Percentiles rank a stretch among this genome's conserved stretches.
Evolutionary conservation across 495 filamentous ascomycete genomes (phyloP).

Genomic region (Podospora fimiseda): DNA sequence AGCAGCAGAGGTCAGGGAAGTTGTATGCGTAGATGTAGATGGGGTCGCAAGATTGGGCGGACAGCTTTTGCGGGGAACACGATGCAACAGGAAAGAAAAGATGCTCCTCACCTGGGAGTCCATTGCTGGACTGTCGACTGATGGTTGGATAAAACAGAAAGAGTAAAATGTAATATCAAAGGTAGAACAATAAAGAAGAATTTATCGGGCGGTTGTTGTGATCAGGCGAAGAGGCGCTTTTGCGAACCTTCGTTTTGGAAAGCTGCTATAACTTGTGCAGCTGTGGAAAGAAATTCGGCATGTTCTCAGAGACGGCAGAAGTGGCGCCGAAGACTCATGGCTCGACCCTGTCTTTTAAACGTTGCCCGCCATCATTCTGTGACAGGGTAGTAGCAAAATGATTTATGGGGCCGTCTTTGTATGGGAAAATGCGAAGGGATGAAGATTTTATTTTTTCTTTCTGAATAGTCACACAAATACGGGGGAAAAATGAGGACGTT

Average conservation of each 20-base stretch:
- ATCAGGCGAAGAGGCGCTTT: background rate
- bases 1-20: background rate
- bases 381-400: background rate
- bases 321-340: conserved; percentile 26
- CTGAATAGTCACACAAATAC: too few species aligned
- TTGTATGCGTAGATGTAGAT: conserved; percentile 1
- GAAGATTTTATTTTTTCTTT: background rate
- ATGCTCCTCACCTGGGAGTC: conserved; percentile 26
- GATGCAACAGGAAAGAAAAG: background rate
- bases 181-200: too few species aligned
- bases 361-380: conserved; percentile 13
- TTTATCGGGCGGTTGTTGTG: background rate
- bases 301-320: conserved; percentile 22
- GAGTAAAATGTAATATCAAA: background rate
- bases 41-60: conserved; percentile 9
- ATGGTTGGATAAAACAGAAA: background rate
- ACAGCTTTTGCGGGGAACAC: conserved; percentile 8
- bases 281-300: conserved; percentile 22
- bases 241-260: conserved; percentile 5
- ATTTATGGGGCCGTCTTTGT: background rate
- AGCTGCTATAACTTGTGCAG: conserved; percentile 30
- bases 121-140: conserved; percentile 21
- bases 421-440: background rate
- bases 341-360: conserved; percentile 15
- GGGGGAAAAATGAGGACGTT: too few species aligned